Conservation (phyloP, 495 filamentous ascomycete species). For the Aspergillus steynii region DNA sequence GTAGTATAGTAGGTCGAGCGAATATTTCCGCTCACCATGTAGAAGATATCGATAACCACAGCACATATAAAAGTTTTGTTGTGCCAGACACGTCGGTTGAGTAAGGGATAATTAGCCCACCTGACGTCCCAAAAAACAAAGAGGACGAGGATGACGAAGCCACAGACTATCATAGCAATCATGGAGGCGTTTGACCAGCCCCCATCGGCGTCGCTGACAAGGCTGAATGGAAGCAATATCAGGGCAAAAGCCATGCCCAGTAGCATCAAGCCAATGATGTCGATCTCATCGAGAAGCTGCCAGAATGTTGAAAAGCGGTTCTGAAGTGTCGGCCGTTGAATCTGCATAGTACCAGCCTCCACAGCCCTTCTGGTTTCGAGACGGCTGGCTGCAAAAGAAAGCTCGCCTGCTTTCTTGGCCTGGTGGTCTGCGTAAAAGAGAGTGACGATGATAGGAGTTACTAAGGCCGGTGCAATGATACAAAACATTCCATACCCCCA, state of each 20-base stretch:
- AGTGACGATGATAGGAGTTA: conserved; percentile 41
- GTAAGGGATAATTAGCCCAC: conserved; percentile 7
- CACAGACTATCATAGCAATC: conserved; percentile 19
- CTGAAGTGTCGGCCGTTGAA: no score
- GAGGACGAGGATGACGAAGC: conserved; percentile 6
- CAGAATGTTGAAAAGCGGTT: not conserved
- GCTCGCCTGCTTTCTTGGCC: conserved; percentile 39
- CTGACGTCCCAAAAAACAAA: conserved; percentile 12
- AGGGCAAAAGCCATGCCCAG: conserved; percentile 52
- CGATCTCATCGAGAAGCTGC: conserved; percentile 11
- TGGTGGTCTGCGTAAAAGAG: conserved; percentile 52
- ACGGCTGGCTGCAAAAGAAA: no score
- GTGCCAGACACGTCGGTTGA: conserved; percentile 8
- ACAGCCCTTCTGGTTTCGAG: no score
- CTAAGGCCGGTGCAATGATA: conserved; percentile 54
- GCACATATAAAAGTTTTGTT: conserved; percentile 17
- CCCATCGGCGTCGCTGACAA: conserved; percentile 38
- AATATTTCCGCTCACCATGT: conserved; percentile 12
- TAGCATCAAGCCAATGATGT: conserved; percentile 49
- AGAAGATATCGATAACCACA: conserved; percentile 14
- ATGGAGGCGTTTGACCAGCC: conserved; percentile 16
- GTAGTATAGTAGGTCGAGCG: conserved; percentile 16
- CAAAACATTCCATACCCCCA: conserved; percentile 60
- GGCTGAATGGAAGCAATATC: conserved; percentile 57
- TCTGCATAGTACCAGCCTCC: no score